A percentile compares a stretch with the other conserved stretches of the same genome.
Evolutionary conservation across 2,329 filamentous ascomycete genomes (phyloP).

Genomic region (Diaporthe australafricana): DNA sequence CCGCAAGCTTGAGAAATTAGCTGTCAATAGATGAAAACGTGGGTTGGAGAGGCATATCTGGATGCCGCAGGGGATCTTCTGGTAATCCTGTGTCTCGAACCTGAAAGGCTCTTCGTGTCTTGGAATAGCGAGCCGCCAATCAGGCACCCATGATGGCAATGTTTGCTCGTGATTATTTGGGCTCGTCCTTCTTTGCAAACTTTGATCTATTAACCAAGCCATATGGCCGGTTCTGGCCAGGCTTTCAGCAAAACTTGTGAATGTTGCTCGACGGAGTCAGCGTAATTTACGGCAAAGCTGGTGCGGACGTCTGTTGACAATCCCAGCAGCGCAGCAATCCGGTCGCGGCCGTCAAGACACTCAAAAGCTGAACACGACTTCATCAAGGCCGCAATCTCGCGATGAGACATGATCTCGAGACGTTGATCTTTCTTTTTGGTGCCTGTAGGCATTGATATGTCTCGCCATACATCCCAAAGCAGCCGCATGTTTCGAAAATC

Average conservation of each 20-base stretch:
- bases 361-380: background rate
- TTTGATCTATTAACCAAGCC: background rate
- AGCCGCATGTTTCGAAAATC: background rate
- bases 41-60: background rate
- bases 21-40: background rate
- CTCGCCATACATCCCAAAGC: background rate
- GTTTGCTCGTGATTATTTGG: too few relatives aligned
- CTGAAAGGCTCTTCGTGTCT: too few relatives aligned
- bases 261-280: background rate
- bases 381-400: background rate
- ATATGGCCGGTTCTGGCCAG: background rate
- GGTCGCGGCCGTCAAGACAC: background rate
- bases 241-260: background rate
- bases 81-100: too few relatives aligned
- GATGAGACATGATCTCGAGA: too few relatives aligned
- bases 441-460: background rate
- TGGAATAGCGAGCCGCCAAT: too few relatives aligned
- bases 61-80: background rate
- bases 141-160: background rate
- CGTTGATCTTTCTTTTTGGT: too few relatives aligned
- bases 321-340: background rate
- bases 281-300: background rate
- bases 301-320: background rate
- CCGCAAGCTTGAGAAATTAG: background rate
- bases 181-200: background rate